Evolutionary conservation across 2,329 filamentous ascomycete genomes (phyloP).

Genomic region (Ustilaginoidea virens): DNA sequence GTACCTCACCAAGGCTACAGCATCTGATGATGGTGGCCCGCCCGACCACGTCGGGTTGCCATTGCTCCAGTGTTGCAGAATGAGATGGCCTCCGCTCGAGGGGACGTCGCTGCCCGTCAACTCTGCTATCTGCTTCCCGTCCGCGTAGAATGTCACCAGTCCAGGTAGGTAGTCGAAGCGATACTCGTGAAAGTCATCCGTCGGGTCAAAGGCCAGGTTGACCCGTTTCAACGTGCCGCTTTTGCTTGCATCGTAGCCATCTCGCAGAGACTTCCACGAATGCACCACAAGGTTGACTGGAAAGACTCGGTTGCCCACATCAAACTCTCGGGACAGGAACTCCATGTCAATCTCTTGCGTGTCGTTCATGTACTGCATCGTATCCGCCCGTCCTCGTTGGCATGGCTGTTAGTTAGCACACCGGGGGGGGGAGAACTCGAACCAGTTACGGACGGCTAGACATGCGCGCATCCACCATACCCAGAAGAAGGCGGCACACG

Average conservation of each 20-base stretch:
- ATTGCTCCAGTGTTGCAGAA: conserved; percentile 67
- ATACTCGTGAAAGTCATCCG: conserved; percentile 56
- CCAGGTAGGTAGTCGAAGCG: conserved; percentile 57
- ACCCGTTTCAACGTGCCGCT: conserved; percentile 43
- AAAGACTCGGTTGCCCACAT: conserved; percentile 30
- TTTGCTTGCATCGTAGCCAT: conserved; percentile 45
- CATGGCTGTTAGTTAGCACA: too few species aligned
- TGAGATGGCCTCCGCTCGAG: conserved; percentile 44
- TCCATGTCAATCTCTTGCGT: conserved; percentile 73
- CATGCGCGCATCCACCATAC: too few species aligned
- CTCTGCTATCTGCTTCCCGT: conserved; percentile 38
- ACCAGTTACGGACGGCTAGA: too few species aligned
- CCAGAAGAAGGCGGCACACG: conserved; percentile 71
- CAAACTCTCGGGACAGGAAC: conserved; percentile 54
- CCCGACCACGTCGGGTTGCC: conserved; percentile 56
- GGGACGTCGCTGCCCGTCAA: conserved; percentile 45
- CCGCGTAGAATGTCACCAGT: conserved; percentile 53
- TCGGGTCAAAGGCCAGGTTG: conserved; percentile 51
- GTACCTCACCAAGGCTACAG: conserved; percentile 49
- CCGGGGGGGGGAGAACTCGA: too few species aligned
- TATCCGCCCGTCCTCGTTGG: too few species aligned
- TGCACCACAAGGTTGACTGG: conserved; percentile 65
- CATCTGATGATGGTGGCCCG: conserved; percentile 49
- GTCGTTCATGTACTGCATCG: conserved; percentile 54
- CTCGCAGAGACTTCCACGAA: conserved; percentile 39